Evolutionary conservation across 108 stramenopile species (phyloP).

Genomic region (Pseudonitzschia multistriata): DNA sequence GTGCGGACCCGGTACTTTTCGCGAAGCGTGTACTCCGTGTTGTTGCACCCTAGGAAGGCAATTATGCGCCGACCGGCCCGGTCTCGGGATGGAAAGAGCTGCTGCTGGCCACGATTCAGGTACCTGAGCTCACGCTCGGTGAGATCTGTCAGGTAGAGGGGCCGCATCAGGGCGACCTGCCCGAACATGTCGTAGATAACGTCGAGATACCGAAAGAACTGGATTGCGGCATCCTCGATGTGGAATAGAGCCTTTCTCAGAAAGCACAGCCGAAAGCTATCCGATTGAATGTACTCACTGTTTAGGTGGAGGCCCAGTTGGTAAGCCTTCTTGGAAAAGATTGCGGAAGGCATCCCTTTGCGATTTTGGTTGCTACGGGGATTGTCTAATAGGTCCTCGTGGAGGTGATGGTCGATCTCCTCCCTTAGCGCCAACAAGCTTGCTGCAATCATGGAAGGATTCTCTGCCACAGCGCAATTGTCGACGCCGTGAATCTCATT

Average conservation of each 20-base stretch:
- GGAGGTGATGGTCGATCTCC: background rate
- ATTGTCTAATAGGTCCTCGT: background rate
- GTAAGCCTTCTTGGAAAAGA: background rate
- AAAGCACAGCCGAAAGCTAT: conserved; percentile 5
- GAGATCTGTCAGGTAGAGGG: conserved; percentile 11
- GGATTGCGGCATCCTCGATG: background rate
- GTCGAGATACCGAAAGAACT: background rate
- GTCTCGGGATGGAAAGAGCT: conserved; percentile 29
- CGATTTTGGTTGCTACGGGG: background rate
- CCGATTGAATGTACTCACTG: conserved; percentile 6
- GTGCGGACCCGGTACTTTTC: background rate
- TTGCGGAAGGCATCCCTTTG: background rate
- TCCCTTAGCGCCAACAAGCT: background rate
- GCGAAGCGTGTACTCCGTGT: background rate
- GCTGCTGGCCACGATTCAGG: conserved; percentile 1
- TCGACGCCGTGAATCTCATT: conserved; percentile 1
- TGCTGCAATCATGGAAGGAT: background rate
- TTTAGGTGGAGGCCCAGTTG: background rate
- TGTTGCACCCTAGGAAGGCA: background rate
- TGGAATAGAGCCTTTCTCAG: background rate
- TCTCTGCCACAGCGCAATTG: background rate
- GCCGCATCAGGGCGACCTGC: background rate
- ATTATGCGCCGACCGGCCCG: conserved; percentile 23
- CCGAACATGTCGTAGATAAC: background rate
- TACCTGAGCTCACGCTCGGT: background rate